Conservation (phyloP, 768 basidiomycete species). For the Hemileccinum rubropunctum region DNA sequence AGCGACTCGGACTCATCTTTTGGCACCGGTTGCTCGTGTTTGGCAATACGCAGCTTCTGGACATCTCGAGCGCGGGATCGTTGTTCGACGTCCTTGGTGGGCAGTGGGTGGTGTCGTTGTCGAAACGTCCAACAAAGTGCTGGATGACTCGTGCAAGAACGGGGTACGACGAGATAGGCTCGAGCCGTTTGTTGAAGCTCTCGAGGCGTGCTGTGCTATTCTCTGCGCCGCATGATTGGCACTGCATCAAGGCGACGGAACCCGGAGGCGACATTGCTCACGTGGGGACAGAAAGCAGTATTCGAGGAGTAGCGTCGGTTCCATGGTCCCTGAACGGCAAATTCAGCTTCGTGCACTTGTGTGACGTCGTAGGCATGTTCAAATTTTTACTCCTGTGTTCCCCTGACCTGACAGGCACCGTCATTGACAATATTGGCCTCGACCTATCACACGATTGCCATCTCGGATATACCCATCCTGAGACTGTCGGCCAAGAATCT, state of each 20-base stretch:
- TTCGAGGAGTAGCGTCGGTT: neutral
- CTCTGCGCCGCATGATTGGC: conserved; percentile 41
- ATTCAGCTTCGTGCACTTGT: conserved; percentile 27
- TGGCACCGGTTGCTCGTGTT: conserved; percentile 52
- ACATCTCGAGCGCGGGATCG: conserved; percentile 54
- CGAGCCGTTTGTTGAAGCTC: too few species aligned
- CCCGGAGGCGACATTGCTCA: neutral
- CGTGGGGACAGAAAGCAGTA: neutral
- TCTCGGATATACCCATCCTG: neutral
- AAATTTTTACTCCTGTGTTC: neutral
- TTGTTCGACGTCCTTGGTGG: conserved; percentile 46
- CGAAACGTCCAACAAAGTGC: conserved; percentile 48
- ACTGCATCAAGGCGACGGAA: conserved; percentile 15
- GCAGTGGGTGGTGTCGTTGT: conserved; percentile 60
- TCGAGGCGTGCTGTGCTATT: conserved; percentile 44
- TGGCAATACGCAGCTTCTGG: conserved; percentile 53
- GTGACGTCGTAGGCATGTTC: conserved; percentile 34
- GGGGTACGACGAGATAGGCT: conserved; percentile 45
- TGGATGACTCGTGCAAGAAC: conserved; percentile 54
- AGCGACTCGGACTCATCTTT: conserved; percentile 45
- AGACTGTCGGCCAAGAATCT: conserved; percentile 48
- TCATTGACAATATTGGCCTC: neutral
- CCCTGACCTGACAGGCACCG: neutral
- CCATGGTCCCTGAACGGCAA: neutral
- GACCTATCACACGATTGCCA: too few species aligned